Conservation (phyloP, 148 eudicot genomes). For the Talinum fruticosum region DNA sequence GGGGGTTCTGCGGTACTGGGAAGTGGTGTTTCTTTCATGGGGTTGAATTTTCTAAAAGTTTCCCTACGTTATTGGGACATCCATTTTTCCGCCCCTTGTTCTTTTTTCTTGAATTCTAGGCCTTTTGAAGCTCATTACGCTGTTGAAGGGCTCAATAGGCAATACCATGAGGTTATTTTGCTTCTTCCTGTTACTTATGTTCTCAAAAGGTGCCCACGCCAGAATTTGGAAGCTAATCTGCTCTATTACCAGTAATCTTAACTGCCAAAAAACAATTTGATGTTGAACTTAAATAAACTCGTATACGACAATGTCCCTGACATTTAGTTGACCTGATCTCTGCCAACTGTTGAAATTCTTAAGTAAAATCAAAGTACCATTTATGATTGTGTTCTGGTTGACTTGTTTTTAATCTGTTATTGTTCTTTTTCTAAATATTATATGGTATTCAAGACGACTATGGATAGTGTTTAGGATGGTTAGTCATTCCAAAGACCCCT, state of each 20-base stretch:
- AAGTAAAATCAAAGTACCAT: neutral
- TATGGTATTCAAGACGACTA: neutral
- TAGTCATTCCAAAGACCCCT: neutral
- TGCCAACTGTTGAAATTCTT: neutral
- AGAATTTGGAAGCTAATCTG: neutral
- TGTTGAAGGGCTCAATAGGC: neutral
- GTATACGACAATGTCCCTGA: neutral
- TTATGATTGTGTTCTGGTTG: neutral
- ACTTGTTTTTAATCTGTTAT: neutral
- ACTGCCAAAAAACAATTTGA: neutral
- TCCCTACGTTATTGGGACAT: neutral
- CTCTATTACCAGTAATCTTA: neutral
- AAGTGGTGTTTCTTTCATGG: too few relatives aligned
- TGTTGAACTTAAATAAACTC: neutral
- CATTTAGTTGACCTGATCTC: neutral
- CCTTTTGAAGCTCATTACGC: neutral
- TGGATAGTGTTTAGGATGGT: neutral
- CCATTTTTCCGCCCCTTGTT: neutral
- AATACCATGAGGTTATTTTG: neutral
- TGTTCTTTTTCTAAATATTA: neutral
- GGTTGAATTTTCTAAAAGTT: neutral
- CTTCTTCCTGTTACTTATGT: neutral
- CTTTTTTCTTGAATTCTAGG: neutral
- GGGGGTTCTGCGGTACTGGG: too few relatives aligned
- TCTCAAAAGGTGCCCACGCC: neutral